Conservation (phyloP, 805 yeast genomes). For the Wickerhamomyces bovis region DNA sequence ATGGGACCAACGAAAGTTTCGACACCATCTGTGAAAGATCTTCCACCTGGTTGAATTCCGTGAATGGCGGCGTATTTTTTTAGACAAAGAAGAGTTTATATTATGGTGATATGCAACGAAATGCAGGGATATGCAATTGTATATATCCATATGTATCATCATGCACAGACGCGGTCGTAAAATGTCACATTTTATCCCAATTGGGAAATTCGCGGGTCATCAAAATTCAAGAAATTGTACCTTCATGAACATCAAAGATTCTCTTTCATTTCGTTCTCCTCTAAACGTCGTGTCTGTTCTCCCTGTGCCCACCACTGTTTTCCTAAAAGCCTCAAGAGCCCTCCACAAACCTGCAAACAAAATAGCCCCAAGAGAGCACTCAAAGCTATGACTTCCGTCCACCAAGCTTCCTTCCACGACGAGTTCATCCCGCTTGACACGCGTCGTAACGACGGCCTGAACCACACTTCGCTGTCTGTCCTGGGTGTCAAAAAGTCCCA, state of each 20-base stretch:
- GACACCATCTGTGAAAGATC: too few species aligned
- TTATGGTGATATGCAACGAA: too few species aligned
- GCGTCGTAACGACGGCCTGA: conserved; percentile 19
- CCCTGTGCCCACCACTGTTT: background rate
- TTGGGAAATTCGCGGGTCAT: background rate
- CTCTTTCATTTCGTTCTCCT: background rate
- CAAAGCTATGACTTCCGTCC: background rate
- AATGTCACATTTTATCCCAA: background rate
- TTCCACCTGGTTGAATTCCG: too few species aligned
- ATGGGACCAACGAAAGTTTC: too few species aligned
- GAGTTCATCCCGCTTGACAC: conserved; percentile 10
- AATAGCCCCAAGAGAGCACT: background rate
- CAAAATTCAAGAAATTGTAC: background rate
- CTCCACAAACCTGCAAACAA: too few species aligned
- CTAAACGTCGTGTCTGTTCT: background rate
- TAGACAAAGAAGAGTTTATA: background rate
- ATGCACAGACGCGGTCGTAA: background rate
- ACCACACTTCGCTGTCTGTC: conserved; percentile 20
- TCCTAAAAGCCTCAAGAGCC: too few species aligned
- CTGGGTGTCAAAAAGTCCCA: conserved; percentile 19
- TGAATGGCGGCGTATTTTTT: too few species aligned
- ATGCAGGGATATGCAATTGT: too few species aligned
- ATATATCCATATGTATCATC: background rate
- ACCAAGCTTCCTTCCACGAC: background rate
- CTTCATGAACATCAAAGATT: background rate